phyloP scores from a whole-genome alignment of 805 yeast genomes.

The Sungouiozyma intestinalis region DNA sequence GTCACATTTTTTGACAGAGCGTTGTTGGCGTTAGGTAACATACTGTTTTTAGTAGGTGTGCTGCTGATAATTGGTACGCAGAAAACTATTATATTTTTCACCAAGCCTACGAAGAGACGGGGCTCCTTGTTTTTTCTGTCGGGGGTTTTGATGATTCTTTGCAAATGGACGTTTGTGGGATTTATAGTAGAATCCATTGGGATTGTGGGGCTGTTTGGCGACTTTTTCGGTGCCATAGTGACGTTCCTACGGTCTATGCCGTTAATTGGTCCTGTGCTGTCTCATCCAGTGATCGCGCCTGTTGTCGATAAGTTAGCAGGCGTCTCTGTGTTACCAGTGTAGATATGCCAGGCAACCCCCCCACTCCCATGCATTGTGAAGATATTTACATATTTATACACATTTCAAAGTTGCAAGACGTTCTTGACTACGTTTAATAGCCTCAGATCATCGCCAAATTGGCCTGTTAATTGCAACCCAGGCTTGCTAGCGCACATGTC shows the following conservation, averaged over 20 bases:
- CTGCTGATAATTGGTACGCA: conserved; percentile 80
- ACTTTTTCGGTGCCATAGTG: conserved; percentile 81
- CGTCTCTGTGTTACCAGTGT: conserved; percentile 57
- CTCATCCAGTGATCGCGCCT: conserved; percentile 79
- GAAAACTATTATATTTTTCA: conserved; percentile 71
- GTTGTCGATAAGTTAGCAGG: conserved; percentile 54
- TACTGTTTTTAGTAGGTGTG: conserved; percentile 69
- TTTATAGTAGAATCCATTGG: conserved; percentile 80
- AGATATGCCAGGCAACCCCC: conserved; percentile 4
- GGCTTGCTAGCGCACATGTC: conserved; percentile 22
- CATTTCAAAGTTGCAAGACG: background rate
- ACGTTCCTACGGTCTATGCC: conserved; percentile 84
- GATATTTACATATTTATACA: conserved; percentile 1
- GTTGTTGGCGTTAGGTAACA: conserved; percentile 80
- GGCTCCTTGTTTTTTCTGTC: conserved; percentile 71
- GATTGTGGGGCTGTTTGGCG: conserved; percentile 84
- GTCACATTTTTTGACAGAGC: conserved; percentile 83
- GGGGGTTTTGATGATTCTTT: conserved; percentile 68
- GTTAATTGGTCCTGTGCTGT: conserved; percentile 71
- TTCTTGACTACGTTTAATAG: conserved; percentile 36
- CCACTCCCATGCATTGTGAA: background rate
- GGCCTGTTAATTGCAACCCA: conserved; percentile 80
- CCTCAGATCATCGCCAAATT: conserved; percentile 66
- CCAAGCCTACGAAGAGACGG: conserved; percentile 76
- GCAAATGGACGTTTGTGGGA: conserved; percentile 73